Evolutionary conservation across 169 alveolate species (phyloP), one percentile per base, ranked within the genome.

Genomic region (Sarcocystis neurona): DNA sequence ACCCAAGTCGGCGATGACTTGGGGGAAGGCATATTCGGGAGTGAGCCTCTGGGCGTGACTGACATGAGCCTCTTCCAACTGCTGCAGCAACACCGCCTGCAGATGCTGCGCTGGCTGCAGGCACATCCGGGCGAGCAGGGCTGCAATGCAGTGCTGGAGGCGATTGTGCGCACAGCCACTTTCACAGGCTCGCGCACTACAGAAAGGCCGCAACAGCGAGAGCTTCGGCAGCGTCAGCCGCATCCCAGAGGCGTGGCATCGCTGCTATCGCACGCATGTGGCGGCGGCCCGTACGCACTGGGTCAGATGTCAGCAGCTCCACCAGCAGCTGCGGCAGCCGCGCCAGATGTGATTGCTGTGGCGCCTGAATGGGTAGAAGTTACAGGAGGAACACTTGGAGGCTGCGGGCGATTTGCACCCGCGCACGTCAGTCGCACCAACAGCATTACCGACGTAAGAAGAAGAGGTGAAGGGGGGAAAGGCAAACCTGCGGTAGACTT

Each of bases 71-170:
- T 86, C 44, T 86, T 86, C 79, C 79, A 56, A 68, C 43, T 86
- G 39, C 86, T 86, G 43, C 90, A 85, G 90, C 85, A 46, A 50
- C 91, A 86, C 23, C 91, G 91, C 63, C 46, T 74, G 47, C 68
- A 56, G 78, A 85, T 86, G n/a, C 68, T 86, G n/a, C 60, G 86
- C 47, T 86, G 85, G 86, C 91, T 86, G 27, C 68, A 74, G 20
- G 39, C 48, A 0, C 86, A 86, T 63, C 70, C 37, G 50, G 82
- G 82, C 0, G 79, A 37, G 32, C 44, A 74, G 68, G 86, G 58
- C 8, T 85, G 74, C n/a, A 58, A 53, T 44, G 79, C 20, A 12
- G 89, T 84, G 32, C 44, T 86, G 50, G 91, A 86, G 68, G 70
- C 91, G 32, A 79, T 79, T 5, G 68, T 86, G 0, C 85, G 82